Base-by-base conservation (phyloP, 208 protist genomes). In the Trypanosoma theileri region DNA sequence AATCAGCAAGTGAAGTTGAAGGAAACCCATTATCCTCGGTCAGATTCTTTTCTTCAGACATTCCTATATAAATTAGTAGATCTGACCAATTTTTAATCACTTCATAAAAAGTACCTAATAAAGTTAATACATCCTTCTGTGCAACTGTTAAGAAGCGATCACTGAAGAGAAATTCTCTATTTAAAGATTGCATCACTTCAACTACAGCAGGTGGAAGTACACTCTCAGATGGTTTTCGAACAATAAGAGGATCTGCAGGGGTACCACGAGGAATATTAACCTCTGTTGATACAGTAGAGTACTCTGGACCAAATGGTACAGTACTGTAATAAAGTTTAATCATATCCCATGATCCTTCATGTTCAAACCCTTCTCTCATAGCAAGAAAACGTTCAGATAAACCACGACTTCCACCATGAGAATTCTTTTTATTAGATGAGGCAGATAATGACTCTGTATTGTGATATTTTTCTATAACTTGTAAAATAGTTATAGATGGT, bases 401-500 rank as follows among this genome's bases (percentile, higher is more conserved):
- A 35, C 28, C 28, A 35, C 28, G 28, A 35, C 28, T 35, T 8
- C 28, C 28, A 35, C 28, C 6, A 35, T 35, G 28, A 1, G 28
- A 8, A 35, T 1, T 35, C 6, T 6, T 35, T 35, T 35, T 35
- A 6, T 35, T 35, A 35, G 28, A 35, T n/a, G 28, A 66, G 56
- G 31, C 79, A 62, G 42, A 75, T 51, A 21, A 67, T n/a, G 42
- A 51, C 7, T 50, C 9, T 28, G 58, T n/a, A 11, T 48, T 56
- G n/a, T 66, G 44, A 60, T 66, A 71, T 24, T 64, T 67, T 73
- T 93, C 79, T 56, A 91, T 50, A 19, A 95, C 69, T 35, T 95
- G 86, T 44, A 92, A 54, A 53, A 91, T 81, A 17, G 88, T 91
- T 80, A 92, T 89, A 24, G 85, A 89, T 12, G 79, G 81, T 46